Conservation (phyloP, 768 basidiomycete species). For the Collybia nuda region DNA sequence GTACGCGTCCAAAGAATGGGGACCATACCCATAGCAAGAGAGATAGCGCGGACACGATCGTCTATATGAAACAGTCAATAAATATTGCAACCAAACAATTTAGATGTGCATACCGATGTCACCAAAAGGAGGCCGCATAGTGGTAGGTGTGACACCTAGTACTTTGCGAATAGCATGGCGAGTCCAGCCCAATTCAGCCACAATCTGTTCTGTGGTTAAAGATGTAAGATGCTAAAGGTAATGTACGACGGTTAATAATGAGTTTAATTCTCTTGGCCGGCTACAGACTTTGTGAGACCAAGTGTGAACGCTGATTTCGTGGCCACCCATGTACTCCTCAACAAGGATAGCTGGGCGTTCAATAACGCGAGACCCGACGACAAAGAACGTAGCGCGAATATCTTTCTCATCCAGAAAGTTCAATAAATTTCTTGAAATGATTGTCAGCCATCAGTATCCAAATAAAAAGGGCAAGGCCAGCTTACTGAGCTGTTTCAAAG, state of each 20-base stretch:
- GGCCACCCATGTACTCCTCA: constrained; percentile 77
- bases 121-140: constrained; percentile 81
- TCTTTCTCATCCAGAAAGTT: constrained; percentile 65
- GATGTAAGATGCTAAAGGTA: constrained; percentile 55
- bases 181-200: constrained; percentile 94
- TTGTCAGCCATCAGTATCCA: not conserved
- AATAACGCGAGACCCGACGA: constrained; percentile 82
- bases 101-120: constrained; percentile 56
- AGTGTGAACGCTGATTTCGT: constrained; percentile 85
- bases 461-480: no score
- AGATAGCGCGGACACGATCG: constrained; percentile 89
- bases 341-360: constrained; percentile 74
- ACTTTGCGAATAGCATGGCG: constrained; percentile 79
- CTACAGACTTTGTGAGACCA: constrained; percentile 76
- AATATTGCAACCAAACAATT: not conserved
- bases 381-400: constrained; percentile 86
- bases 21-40: constrained; percentile 86
- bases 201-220: constrained; percentile 78
- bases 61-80: constrained; percentile 40
- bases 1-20: constrained; percentile 89
- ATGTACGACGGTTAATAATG: not conserved
- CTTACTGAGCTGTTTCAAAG: not conserved
- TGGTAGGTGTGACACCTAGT: constrained; percentile 73
- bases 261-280: no score
- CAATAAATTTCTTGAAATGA: constrained; percentile 54